A percentile compares a stretch with the other conserved stretches of the same genome.
Evolutionary conservation across 176 grass and related monocot genomes (phyloP).

Genomic region (Bothriochloa decipiens): DNA sequence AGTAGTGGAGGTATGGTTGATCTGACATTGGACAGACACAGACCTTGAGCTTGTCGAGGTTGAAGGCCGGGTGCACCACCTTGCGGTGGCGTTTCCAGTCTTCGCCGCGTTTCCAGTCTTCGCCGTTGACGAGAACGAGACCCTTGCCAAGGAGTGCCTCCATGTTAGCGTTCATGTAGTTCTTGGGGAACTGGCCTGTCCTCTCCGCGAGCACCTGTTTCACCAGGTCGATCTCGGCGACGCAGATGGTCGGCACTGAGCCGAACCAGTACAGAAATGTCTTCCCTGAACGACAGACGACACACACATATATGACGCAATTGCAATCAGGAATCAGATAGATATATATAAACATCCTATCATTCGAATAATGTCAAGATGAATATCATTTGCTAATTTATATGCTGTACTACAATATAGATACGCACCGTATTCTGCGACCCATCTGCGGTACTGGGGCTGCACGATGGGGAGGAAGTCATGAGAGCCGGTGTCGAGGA

Average conservation of each 20-base stretch:
- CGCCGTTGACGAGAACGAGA: constrained; percentile 14
- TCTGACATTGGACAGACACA: background rate
- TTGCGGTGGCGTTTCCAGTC: constrained; percentile 47
- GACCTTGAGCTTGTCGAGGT: constrained; percentile 32
- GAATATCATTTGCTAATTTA: background rate
- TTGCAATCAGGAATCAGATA: background rate
- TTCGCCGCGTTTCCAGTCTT: too few species aligned
- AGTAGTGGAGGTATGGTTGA: background rate
- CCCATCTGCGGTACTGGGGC: constrained; percentile 43
- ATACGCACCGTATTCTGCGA: constrained; percentile 13
- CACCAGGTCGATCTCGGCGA: constrained; percentile 5
- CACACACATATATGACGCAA: background rate
- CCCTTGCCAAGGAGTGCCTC: constrained; percentile 34
- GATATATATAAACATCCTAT: background rate
- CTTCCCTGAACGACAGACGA: background rate
- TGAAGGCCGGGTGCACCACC: constrained; percentile 42
- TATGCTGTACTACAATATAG: background rate
- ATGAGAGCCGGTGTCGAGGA: constrained; percentile 6
- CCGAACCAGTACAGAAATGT: constrained; percentile 40
- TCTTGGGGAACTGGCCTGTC: constrained; percentile 11
- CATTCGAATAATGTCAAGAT: background rate
- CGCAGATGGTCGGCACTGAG: background rate
- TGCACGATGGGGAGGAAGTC: constrained; percentile 45
- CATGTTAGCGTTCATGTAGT: constrained; percentile 12
- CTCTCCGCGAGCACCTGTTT: constrained; percentile 32